A percentile compares a stretch with the other conserved stretches of the same genome.
phyloP scores from a whole-genome alignment of 805 yeast genomes.

The Metschnikowia sp. region DNA sequence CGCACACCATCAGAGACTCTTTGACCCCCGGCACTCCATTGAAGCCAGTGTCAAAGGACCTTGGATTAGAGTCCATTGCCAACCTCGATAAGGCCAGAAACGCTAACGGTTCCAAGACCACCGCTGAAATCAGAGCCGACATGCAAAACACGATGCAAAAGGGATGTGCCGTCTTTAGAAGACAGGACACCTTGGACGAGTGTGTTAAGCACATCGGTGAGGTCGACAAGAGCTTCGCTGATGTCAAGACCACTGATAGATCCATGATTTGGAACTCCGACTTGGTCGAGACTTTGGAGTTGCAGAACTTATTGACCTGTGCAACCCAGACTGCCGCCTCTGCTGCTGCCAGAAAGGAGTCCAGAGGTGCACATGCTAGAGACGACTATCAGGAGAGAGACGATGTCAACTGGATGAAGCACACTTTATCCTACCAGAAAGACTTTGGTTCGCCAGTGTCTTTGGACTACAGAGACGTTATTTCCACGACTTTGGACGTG shows the following conservation, averaged over 20 bases:
- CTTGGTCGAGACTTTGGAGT: conserved; percentile 90
- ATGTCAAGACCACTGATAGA: conserved; percentile 87
- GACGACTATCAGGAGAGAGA: conserved; percentile 97
- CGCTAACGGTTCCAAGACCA: conserved; percentile 75
- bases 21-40: conserved; percentile 88
- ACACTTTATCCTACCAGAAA: conserved; percentile 88
- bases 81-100: conserved; percentile 86
- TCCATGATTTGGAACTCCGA: conserved; percentile 99
- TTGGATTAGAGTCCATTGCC: conserved; percentile 86
- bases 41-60: conserved; percentile 74
- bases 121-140: conserved; percentile 83
- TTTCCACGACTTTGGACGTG: conserved; percentile 81
- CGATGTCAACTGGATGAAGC: conserved; percentile 97
- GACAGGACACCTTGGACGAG: conserved; percentile 83
- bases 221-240: conserved; percentile 70
- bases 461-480: conserved; percentile 83
- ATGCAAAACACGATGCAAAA: conserved; percentile 97
- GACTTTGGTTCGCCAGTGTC: conserved; percentile 64
- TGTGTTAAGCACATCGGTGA: conserved; percentile 79
- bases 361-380: conserved; percentile 99
- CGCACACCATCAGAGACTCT: conserved; percentile 83
- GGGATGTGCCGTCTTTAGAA: conserved; percentile 96
- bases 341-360: conserved; percentile 94
- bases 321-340: conserved; percentile 93
- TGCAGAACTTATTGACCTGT: conserved; percentile 94